Base-by-base conservation (phyloP, 1,139 yeast genomes). In the Entelexis paramagnoliae region DNA sequence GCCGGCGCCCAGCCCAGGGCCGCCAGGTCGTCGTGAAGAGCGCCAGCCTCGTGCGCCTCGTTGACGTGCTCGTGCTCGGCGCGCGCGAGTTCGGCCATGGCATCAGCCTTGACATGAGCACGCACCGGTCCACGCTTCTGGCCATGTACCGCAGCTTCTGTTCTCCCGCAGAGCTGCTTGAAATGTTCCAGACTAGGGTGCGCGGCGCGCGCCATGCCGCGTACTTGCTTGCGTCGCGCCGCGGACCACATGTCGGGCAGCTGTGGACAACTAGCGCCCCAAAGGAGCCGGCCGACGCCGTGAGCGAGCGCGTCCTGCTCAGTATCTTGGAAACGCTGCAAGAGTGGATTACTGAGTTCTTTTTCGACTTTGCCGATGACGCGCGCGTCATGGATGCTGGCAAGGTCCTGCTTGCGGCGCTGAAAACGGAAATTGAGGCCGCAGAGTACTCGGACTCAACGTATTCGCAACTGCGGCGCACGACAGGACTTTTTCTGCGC, bases 251-350 rank as follows among this genome's bases (percentile, higher is more conserved):
- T 13, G 34, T 16, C 7, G 46, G 48, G 24, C 46, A 22, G 20
- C 28, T 29, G 5, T 83, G 89, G 89, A 72, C 69, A 46, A 55
- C 62, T 2, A 46, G 51, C 34, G 41, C 33, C 13, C 40, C 34
- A 8, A 36, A 30, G 4, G 55, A 50, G 14, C 34, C n/a, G 3
- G 49, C 45, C 19, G 51, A 42, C 28, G 39, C 42, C 19, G 19
- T 26, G 14, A 78, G 77, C 53, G 75, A 78, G 83, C 71, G 78
- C 62, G 71, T 76, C 69, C 72, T 88, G 63, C 75, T 83, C 51
- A 94, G 94, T 49, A 80, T 88, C 42, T 71, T 88, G 57, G 94
- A 86, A 63, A 86, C 88, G 1, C 71, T 87, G 54, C 77, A 80
- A 49, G 76, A 82, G 39, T 75, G 94, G 67, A 78, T 87, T 24